Percentiles rank a stretch among this genome's conserved stretches.
Conservation (phyloP, 306 rosid species). For the Canavalia ensiformis region DNA sequence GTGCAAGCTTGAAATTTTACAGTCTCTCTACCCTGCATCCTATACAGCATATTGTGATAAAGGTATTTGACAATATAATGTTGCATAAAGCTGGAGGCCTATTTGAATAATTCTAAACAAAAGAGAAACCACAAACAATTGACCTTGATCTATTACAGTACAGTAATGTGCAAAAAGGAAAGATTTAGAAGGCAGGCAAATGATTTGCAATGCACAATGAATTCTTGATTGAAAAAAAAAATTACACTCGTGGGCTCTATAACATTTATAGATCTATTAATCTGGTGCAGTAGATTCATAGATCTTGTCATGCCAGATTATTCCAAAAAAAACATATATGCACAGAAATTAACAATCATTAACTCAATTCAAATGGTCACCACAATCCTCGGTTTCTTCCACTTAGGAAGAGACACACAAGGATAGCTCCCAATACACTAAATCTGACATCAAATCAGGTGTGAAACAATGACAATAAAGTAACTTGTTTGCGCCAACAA, state of each 20-base stretch:
- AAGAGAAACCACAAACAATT: background rate
- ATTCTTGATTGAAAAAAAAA: background rate
- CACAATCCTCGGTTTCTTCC: constrained; percentile 4
- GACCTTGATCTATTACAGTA: constrained; percentile 1
- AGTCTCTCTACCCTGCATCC: constrained; percentile 11
- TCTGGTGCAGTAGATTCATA: constrained; percentile 19
- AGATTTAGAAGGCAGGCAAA: constrained; percentile 3
- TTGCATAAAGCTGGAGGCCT: background rate
- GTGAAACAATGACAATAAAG: background rate
- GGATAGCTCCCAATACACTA: constrained; percentile 29
- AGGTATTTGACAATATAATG: constrained; percentile 13
- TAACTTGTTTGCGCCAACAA: constrained; percentile 1
- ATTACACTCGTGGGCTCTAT: background rate
- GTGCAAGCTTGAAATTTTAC: background rate
- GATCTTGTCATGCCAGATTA: constrained; percentile 1
- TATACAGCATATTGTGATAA: background rate
- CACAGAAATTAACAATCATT: background rate
- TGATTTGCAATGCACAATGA: background rate
- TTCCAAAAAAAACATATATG: constrained; percentile 4
- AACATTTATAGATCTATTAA: constrained; percentile 9
- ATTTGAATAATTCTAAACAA: constrained; percentile 18
- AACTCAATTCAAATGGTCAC: background rate
- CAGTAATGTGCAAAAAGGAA: constrained; percentile 12
- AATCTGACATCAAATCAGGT: background rate
- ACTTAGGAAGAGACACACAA: constrained; percentile 10